Base-by-base conservation (phyloP, 495 filamentous ascomycete genomes). In the Aspergillus steynii region DNA sequence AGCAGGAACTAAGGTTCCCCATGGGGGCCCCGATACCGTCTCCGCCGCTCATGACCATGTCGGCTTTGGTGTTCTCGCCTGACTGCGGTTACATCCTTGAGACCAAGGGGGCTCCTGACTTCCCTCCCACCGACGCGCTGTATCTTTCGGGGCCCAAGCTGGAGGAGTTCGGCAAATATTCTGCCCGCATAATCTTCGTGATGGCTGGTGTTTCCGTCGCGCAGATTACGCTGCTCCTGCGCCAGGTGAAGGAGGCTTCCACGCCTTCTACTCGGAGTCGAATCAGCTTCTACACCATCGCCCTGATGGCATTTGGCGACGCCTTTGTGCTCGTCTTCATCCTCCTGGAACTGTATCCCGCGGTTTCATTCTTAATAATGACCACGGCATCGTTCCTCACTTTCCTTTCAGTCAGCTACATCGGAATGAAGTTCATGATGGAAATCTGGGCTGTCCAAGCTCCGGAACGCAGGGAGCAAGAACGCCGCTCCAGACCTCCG, bases 261-360 rank as follows among this genome's bases (percentile, higher is more conserved):
- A 99, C 95, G 5, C 94, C 95, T n/a, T 97, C 93, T 1, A 99
- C 94, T 0, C 80, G 92, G 49, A 94, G 91, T 63, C 85, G 95
- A 15, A 84, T 97, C 70, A 97, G 94, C 77, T 91, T 96, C 73
- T 93, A 89, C 71, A 94, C 91, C 0, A 85, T 93, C 60, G 84
- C 84, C 54, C 86, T 91, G 68, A 92, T 97, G 86, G 80, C 90
- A n/a, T 80, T 96, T 55, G 92, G 89, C 14, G 95, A 98, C 73
- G 89, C 90, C 9, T 76, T 88, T 63, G 74, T 85, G 8, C 86
- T 93, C 46, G 79, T 81, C 0, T 85, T 89, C 49, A 80, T 91
- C 68, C 82, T 88, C 49, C 70, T 93, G 63, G 80, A 85, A 53
- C 78, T 85, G 1, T 87, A 85, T 37, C 80, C 84, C 12, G 83